Evolutionary conservation across 345 rosid species (phyloP).

Genomic region (Hypericum perforatum): DNA sequence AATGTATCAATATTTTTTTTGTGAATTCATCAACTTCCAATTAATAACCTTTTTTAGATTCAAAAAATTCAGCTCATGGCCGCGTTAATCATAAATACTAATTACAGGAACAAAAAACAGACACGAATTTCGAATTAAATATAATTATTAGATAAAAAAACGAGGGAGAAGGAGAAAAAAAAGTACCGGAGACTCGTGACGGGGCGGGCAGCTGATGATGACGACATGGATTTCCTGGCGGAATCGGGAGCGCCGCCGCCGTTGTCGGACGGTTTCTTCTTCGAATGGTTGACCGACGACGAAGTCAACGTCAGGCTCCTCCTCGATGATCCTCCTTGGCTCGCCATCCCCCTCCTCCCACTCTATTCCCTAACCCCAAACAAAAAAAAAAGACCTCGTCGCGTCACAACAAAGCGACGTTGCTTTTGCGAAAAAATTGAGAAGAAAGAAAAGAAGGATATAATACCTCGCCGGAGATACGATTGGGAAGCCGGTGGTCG

Average conservation of each 20-base stretch:
- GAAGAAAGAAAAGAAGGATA: not conserved
- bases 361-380: not conserved
- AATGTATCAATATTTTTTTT: no score
- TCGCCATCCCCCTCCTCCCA: constrained; percentile 42
- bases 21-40: no score
- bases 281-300: constrained; percentile 29
- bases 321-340: constrained; percentile 66
- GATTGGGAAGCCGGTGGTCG: not conserved
- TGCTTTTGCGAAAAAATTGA: not conserved
- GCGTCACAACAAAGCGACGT: no score
- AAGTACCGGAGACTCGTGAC: constrained; percentile 45
- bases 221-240: constrained; percentile 35
- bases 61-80: no score
- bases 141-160: not conserved
- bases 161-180: not conserved
- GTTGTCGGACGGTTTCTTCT: constrained; percentile 42
- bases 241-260: constrained; percentile 38
- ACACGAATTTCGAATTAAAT: no score
- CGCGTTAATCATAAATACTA: no score
- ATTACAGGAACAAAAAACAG: no score
- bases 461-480: not conserved
- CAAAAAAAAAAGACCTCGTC: constrained; percentile 3
- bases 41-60: no score
- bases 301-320: constrained; percentile 44
- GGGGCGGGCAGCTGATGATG: constrained; percentile 26